Conservation (phyloP, 164 flowering plant genomes). For the Echeveria elegans region DNA sequence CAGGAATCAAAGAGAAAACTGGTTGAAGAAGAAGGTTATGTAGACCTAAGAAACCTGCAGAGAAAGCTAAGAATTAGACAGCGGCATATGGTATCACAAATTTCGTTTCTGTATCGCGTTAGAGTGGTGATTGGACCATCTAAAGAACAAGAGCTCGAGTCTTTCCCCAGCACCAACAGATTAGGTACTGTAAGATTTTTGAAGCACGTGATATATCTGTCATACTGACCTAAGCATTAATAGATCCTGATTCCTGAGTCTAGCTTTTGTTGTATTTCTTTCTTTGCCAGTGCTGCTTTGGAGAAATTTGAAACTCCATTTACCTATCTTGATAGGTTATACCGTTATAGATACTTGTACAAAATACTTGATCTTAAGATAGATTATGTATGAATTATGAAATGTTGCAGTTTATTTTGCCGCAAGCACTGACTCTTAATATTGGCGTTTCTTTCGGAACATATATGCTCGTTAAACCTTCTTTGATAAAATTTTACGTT, state of each 20-base stretch:
- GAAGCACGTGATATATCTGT: no score
- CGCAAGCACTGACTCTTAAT: no score
- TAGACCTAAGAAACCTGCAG: conserved; percentile 40
- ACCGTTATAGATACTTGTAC: not conserved
- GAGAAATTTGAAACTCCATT: no score
- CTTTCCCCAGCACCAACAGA: conserved; percentile 37
- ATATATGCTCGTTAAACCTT: conserved; percentile 1
- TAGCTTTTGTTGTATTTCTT: not conserved
- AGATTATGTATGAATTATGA: no score
- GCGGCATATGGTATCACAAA: conserved; percentile 70
- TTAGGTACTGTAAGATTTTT: conserved; percentile 29
- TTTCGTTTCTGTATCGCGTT: conserved; percentile 78
- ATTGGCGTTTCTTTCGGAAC: not conserved
- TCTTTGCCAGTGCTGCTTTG: not conserved
- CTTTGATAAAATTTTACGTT: conserved; percentile 3
- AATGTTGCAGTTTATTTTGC: no score
- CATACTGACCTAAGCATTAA: no score
- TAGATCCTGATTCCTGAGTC: no score
- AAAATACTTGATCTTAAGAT: not conserved
- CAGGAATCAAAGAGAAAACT: conserved; percentile 65
- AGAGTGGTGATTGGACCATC: conserved; percentile 47
- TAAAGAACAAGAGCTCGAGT: conserved; percentile 59
- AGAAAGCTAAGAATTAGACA: conserved; percentile 68
- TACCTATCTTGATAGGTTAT: no score
- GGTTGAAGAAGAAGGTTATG: conserved; percentile 64